Percentiles rank a stretch among this genome's conserved stretches.
Evolutionary conservation across 768 basidiomycete species (phyloP).

Genomic region (Leccinum imitatum): DNA sequence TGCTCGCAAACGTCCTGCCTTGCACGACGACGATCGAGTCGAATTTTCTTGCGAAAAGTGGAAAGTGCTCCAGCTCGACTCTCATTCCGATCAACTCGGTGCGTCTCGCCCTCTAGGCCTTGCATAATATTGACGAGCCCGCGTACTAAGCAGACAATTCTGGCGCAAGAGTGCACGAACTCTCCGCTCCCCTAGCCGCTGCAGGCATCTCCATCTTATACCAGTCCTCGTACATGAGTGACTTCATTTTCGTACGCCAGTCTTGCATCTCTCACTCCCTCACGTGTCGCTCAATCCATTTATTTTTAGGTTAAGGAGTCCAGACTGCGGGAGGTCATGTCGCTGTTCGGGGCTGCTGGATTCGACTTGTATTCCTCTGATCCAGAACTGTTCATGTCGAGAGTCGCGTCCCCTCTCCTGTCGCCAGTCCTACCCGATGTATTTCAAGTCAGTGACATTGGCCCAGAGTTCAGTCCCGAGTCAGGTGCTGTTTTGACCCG

Average conservation of each 20-base stretch:
- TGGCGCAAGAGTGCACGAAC: constrained; percentile 70
- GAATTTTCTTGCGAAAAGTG: constrained; percentile 74
- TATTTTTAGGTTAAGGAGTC: constrained; percentile 60
- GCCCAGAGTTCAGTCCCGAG: constrained; percentile 32
- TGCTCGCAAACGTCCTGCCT: constrained; percentile 23
- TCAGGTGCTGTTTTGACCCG: constrained; percentile 50
- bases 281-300: constrained; percentile 1
- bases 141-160: constrained; percentile 49
- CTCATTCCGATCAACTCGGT: constrained; percentile 72
- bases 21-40: constrained; percentile 45
- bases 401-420: constrained; percentile 32
- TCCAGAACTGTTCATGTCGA: constrained; percentile 35
- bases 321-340: constrained; percentile 61
- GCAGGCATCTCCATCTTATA: constrained; percentile 82
- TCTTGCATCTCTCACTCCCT: not conserved
- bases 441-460: constrained; percentile 30
- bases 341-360: constrained; percentile 56
- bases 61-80: constrained; percentile 81
- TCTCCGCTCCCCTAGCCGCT: constrained; percentile 73
- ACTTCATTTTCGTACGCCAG: constrained; percentile 71
- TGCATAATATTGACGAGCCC: constrained; percentile 6
- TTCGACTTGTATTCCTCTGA: constrained; percentile 63
- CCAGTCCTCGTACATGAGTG: constrained; percentile 80
- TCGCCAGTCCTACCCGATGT: constrained; percentile 33
- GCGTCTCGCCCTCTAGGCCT: constrained; percentile 20